A percentile compares a stretch with the other conserved stretches of the same genome.
These are phyloP conservation scores for Podospora conica DNA, from an alignment of 495 filamentous ascomycete genomes.

Conservation along the genomic window DNA sequence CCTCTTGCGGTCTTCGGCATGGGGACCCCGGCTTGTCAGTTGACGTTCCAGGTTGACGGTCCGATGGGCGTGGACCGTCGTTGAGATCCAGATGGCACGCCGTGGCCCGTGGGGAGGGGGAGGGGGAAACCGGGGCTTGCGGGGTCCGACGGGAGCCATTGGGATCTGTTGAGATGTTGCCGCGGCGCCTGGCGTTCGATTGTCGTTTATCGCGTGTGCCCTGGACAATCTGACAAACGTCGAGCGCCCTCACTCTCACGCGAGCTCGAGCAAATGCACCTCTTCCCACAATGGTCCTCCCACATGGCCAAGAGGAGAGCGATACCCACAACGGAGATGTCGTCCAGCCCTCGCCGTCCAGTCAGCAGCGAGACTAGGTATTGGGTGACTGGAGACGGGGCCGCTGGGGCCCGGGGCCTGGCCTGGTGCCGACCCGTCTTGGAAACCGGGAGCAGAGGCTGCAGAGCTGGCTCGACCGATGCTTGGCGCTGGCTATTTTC, in stretches of 20 bases:
- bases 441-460: neutral
- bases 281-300: neutral
- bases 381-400: neutral
- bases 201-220: neutral
- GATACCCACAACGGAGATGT: neutral
- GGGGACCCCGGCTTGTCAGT: neutral
- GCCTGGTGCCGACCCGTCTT: neutral
- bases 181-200: neutral
- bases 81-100: neutral
- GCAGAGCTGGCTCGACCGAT: neutral
- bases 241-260: neutral
- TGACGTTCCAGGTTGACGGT: neutral
- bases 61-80: neutral
- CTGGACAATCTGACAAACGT: neutral
- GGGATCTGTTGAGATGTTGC: neutral
- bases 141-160: neutral
- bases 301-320: constrained; percentile 7
- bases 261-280: neutral
- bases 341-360: neutral
- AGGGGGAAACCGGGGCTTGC: neutral
- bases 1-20: neutral
- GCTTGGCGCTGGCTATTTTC: neutral
- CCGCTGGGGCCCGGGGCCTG: no score
- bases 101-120: neutral
- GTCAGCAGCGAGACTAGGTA: neutral